Percentiles rank a stretch among this genome's conserved stretches.
phyloP scores from a whole-genome alignment of 257 asterid genomes.

The Paulownia fortunei region DNA sequence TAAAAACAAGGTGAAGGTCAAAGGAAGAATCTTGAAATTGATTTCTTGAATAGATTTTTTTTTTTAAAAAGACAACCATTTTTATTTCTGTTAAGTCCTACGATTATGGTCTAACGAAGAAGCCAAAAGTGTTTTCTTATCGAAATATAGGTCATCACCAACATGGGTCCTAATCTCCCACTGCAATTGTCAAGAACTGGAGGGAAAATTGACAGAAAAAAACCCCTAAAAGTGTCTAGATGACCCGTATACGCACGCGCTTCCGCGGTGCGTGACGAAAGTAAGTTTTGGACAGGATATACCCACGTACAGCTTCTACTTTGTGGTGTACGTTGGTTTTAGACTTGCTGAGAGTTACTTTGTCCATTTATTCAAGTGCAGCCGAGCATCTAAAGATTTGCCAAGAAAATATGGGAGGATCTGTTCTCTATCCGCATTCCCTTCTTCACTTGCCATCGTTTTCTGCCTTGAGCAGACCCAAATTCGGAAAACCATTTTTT shows the following conservation, averaged over 20 bases:
- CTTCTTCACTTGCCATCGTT: slow-evolving; percentile 39
- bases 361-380: not conserved
- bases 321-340: slow-evolving; percentile 30
- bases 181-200: no score
- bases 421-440: slow-evolving; percentile 38
- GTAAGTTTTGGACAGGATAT: slow-evolving; percentile 20
- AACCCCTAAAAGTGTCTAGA: not conserved
- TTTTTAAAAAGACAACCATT: no score
- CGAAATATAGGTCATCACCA: no score
- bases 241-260: not conserved
- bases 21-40: no score
- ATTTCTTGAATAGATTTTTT: no score
- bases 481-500: slow-evolving; percentile 23
- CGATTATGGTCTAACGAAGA: no score
- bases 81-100: no score
- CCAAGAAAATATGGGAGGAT: slow-evolving; percentile 41
- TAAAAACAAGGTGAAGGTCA: no score
- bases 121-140: no score
- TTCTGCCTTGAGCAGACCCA: slow-evolving; percentile 35
- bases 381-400: slow-evolving; percentile 9
- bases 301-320: slow-evolving; percentile 10
- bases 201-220: not conserved
- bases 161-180: no score
- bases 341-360: not conserved
- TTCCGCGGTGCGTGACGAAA: not conserved